Base-by-base conservation (phyloP, 768 basidiomycete genomes). In the Steccherinum ochraceum region DNA sequence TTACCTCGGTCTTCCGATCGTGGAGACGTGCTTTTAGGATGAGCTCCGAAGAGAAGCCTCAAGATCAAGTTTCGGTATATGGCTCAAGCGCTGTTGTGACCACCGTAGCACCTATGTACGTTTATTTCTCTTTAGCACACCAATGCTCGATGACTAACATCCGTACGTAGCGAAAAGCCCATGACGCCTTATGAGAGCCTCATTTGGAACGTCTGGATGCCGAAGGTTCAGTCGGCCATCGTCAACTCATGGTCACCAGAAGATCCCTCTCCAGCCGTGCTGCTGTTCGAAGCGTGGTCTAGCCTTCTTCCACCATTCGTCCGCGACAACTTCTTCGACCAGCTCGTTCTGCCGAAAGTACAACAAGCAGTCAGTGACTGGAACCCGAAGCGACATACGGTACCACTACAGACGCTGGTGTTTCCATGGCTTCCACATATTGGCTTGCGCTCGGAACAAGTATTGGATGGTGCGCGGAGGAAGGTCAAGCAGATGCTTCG, bases 101-200 rank as follows among this genome's bases (percentile, higher is more conserved):
- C 5, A 55, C 63, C 12, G 56, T 66, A 4, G 55, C 68, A 3
- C 60, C 69, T 13, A 62, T 70, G 76, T 78, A 61, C 57, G 75
- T 69, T 1, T n/a, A 25, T n/a, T 16, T 44, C 45, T 27, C 19
- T 43, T 23, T 19, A n/a, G 11, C 21, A 43, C 18, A 5, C 19
- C 18, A 10, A 10, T 18, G 18, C 18, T 19, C 21, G 41, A n/a
- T 19, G 7, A 43, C 41, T 43, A 18, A 43, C 41, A 21, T 50
- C 12, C 48, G 19, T 40, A 19, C 21, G 10, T 47, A 82, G 79
- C 43, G 80, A 81, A 53, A 74, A 69, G 55, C 74, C 75, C 2
- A 99, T 99, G 96, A 93, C 93, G 13, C 86, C 95, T 0, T 99
- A 90, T 64, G 96, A 99, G 64, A 90, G 86, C 53, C 73, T 98